phyloP scores from a whole-genome alignment of 306 rosid genomes.

The Pachyrhizus erosus region DNA sequence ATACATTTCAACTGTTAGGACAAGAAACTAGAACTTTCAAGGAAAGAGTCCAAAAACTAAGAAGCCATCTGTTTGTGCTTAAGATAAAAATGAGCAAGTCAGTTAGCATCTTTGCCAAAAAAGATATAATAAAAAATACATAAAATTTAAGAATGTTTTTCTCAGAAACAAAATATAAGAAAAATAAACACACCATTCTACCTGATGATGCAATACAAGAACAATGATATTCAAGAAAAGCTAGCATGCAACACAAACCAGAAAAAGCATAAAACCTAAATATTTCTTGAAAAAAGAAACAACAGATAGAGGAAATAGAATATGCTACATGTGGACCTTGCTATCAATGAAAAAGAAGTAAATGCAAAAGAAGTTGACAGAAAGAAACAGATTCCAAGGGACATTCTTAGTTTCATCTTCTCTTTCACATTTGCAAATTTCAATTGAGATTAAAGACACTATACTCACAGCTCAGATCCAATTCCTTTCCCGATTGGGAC shows the following conservation, averaged over 20 bases:
- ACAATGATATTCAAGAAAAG: background rate
- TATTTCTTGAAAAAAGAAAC: background rate
- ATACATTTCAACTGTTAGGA: slow-evolving; percentile 13
- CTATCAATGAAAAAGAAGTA: background rate
- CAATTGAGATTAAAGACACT: slow-evolving; percentile 37
- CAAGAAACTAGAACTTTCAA: slow-evolving; percentile 7
- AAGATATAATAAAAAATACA: background rate
- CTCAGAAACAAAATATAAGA: background rate
- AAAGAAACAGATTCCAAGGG: slow-evolving; percentile 18
- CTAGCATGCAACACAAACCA: slow-evolving; percentile 11
- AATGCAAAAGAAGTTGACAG: slow-evolving; percentile 17
- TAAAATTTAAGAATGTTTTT: background rate
- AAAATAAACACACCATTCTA: background rate
- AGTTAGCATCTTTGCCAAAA: background rate
- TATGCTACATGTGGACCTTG: background rate
- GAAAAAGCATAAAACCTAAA: slow-evolving; percentile 12
- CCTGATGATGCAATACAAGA: background rate
- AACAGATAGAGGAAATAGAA: background rate
- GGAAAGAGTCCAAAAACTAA: background rate
- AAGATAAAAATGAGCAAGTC: background rate
- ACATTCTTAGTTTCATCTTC: background rate
- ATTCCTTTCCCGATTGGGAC: slow-evolving; percentile 89
- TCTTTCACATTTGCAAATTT: background rate
- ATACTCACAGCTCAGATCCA: slow-evolving; percentile 90
- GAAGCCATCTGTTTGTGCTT: background rate